These are phyloP conservation scores for Clarireedia monteithiana DNA, from an alignment of 2,329 filamentous ascomycete species.

Conservation along the genomic window DNA sequence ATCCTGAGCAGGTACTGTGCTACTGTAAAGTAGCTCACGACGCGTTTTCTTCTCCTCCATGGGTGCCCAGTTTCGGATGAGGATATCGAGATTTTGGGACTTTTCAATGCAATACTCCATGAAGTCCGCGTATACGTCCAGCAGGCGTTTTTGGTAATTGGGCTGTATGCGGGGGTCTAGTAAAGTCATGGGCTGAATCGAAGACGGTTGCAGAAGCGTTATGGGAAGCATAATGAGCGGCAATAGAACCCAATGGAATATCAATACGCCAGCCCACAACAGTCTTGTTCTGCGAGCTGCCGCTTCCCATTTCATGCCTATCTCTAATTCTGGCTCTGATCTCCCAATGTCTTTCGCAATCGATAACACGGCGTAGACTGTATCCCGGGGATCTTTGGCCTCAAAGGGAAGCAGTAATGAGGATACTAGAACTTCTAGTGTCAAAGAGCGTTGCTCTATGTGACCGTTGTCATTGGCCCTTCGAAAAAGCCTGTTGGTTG, in stretches of 20 bases:
- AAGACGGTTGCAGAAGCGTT: background rate
- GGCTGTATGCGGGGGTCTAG: conserved; percentile 13
- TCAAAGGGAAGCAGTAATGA: conserved; percentile 16
- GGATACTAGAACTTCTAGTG: conserved; percentile 15
- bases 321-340: background rate
- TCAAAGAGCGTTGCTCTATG: conserved; percentile 13
- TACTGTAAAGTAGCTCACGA: background rate
- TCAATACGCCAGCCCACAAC: background rate
- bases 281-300: background rate
- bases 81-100: conserved; percentile 19
- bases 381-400: conserved; percentile 15
- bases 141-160: conserved; percentile 15
- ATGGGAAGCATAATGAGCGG: background rate
- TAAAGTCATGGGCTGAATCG: background rate
- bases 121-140: conserved; percentile 19
- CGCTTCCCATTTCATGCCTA: background rate
- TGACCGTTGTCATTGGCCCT: conserved; percentile 10
- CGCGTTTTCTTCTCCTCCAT: background rate
- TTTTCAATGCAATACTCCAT: conserved; percentile 20
- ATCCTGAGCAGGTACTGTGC: background rate
- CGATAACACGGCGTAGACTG: conserved; percentile 15
- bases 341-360: conserved; percentile 15
- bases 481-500: conserved; percentile 15
- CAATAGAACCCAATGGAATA: background rate
- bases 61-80: conserved; percentile 19